These are phyloP conservation scores for Ogataea hybrid DNA, from an alignment of 1,139 yeast species.

Conservation along the genomic window DNA sequence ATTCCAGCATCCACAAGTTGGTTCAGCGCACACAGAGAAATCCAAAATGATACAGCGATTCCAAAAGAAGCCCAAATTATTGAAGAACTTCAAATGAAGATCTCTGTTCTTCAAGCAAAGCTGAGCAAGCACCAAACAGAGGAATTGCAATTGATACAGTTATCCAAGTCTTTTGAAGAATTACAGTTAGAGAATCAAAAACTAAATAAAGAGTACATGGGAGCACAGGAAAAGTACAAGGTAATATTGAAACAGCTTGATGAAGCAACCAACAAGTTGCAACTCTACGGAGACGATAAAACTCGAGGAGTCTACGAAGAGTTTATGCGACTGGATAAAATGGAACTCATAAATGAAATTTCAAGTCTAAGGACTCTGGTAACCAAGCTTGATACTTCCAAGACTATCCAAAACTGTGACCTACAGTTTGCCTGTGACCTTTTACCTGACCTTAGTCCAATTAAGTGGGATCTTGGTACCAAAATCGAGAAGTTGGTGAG, in stretches of 20 bases:
- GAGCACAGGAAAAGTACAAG: slow-evolving; percentile 25
- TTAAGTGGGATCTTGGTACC: slow-evolving; percentile 1
- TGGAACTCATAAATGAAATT: slow-evolving; percentile 40
- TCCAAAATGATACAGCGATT: neutral
- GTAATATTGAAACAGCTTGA: slow-evolving; percentile 23
- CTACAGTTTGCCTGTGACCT: neutral
- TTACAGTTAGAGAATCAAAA: slow-evolving; percentile 29
- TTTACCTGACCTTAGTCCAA: neutral
- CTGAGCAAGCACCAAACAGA: slow-evolving; percentile 38
- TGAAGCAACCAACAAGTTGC: slow-evolving; percentile 19
- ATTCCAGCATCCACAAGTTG: slow-evolving; percentile 1
- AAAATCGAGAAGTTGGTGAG: neutral
- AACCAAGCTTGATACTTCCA: slow-evolving; percentile 5
- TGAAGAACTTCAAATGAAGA: slow-evolving; percentile 38
- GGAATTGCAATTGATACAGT: slow-evolving; percentile 22
- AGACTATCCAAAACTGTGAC: neutral
- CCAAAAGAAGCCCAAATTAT: slow-evolving; percentile 5
- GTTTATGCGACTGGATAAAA: slow-evolving; percentile 34
- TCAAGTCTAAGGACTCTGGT: slow-evolving; percentile 33
- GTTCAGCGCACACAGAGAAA: neutral
- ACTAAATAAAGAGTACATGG: slow-evolving; percentile 29
- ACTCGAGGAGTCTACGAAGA: slow-evolving; percentile 36
- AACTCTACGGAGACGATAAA: slow-evolving; percentile 22
- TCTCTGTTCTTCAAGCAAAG: slow-evolving; percentile 42
- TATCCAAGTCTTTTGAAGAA: slow-evolving; percentile 16